These are phyloP conservation scores for Apiotrichum sp. DNA, from an alignment of 1,284 basidiomycete genomes.

Conservation along the genomic window DNA sequence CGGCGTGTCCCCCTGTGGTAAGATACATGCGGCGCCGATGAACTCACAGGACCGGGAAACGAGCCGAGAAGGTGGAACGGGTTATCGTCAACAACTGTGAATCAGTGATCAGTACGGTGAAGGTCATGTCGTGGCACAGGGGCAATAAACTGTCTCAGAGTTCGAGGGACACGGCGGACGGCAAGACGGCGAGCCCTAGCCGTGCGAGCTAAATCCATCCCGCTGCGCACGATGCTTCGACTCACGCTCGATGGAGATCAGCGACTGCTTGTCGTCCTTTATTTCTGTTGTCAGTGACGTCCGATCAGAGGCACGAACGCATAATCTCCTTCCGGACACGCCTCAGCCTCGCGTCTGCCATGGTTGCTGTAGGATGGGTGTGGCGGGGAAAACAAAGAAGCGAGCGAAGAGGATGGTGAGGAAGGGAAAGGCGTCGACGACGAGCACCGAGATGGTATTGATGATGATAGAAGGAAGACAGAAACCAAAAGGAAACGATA, in stretches of 20 bases:
- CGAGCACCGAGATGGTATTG: too few relatives aligned
- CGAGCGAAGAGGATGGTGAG: neutral
- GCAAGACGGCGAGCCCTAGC: neutral
- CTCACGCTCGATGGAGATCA: conserved; percentile 64
- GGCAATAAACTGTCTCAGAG: too few relatives aligned
- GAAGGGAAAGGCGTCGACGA: neutral
- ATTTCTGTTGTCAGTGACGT: conserved; percentile 5
- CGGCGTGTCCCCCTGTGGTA: conserved; percentile 61
- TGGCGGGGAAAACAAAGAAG: neutral
- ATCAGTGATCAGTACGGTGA: neutral
- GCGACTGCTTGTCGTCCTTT: conserved; percentile 69
- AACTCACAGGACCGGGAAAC: conserved; percentile 75
- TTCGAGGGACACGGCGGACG: too few relatives aligned
- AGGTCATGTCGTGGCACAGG: too few relatives aligned
- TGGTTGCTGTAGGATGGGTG: conserved; percentile 17
- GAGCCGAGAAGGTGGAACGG: conserved; percentile 83
- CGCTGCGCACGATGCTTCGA: neutral
- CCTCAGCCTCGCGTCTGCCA: conserved; percentile 72
- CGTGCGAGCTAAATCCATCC: too few relatives aligned
- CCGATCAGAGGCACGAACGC: conserved; percentile 49
- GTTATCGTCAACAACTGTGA: conserved; percentile 66
- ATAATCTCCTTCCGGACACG: conserved; percentile 87
- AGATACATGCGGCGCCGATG: neutral
- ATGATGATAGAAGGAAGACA: too few relatives aligned
- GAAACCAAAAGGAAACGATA: too few relatives aligned